Conservation (phyloP, 352 stramenopile species). For the Globisporangium carolinianum region DNA sequence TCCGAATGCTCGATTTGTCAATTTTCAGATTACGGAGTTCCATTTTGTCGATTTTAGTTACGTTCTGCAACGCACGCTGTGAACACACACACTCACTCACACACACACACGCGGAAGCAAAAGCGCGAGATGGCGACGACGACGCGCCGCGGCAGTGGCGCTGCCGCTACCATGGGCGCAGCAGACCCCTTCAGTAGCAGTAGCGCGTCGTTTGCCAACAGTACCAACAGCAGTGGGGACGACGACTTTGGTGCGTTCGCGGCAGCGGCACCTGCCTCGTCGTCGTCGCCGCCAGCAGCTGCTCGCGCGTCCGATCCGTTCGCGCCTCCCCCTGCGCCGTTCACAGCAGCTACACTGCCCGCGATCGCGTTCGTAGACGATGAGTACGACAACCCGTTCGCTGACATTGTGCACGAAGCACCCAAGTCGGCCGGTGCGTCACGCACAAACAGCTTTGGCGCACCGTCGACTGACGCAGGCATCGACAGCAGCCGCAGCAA, state of each 20-base stretch:
- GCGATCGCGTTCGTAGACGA: constrained; percentile 11
- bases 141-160: neutral
- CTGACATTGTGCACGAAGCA: constrained; percentile 13
- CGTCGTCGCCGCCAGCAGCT: constrained; percentile 1
- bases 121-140: neutral
- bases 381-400: constrained; percentile 18
- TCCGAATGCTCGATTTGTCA: too few species aligned
- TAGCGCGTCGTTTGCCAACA: neutral
- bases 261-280: constrained; percentile 22
- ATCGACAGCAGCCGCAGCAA: neutral
- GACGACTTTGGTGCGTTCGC: constrained; percentile 40
- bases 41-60: too few species aligned
- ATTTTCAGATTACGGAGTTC: too few species aligned
- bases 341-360: constrained; percentile 1
- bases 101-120: too few species aligned
- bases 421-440: constrained; percentile 3
- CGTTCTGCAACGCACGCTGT: too few species aligned
- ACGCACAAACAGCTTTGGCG: constrained; percentile 7
- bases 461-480: neutral
- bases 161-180: neutral
- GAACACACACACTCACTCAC: too few species aligned
- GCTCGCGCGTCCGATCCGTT: constrained; percentile 1
- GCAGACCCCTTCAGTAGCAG: constrained; percentile 1
- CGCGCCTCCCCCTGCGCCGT: neutral
- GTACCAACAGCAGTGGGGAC: neutral